These are phyloP conservation scores for Ceratobasidium sp. DNA, from an alignment of 1,284 basidiomycete genomes.

Conservation along the genomic window DNA sequence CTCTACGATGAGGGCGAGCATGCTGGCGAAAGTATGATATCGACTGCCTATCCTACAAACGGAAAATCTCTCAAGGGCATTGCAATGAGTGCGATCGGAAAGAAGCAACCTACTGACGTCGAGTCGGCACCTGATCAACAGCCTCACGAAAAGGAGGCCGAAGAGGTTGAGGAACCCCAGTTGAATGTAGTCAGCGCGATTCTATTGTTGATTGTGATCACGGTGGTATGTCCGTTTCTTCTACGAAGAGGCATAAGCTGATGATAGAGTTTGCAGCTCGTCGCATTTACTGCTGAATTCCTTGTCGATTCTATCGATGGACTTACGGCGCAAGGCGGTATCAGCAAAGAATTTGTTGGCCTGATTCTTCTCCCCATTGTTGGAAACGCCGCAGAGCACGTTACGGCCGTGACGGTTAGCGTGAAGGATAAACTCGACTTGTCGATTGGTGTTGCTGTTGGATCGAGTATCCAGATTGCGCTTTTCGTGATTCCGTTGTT, in stretches of 20 bases:
- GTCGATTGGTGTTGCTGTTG: conserved; percentile 73
- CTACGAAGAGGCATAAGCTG: neutral
- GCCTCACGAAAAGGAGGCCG: conserved; percentile 60
- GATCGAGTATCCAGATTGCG: conserved; percentile 93
- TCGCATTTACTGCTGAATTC: conserved; percentile 68
- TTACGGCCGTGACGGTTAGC: conserved; percentile 57
- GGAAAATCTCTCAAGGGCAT: conserved; percentile 43
- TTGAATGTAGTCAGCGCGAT: conserved; percentile 68
- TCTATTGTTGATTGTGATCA: conserved; percentile 70
- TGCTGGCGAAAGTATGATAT: conserved; percentile 56
- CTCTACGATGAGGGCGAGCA: conserved; percentile 73
- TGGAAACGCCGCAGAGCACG: conserved; percentile 56
- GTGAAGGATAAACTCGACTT: conserved; percentile 58
- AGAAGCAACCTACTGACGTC: conserved; percentile 56
- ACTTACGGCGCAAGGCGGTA: conserved; percentile 65
- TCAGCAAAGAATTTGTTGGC: conserved; percentile 61
- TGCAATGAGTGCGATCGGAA: conserved; percentile 59
- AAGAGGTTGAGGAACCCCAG: conserved; percentile 66
- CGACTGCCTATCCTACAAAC: conserved; percentile 53
- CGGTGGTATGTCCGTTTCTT: conserved; percentile 67
- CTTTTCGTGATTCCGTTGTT: conserved; percentile 85
- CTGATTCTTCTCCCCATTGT: conserved; percentile 56
- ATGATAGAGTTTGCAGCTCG: conserved; percentile 63
- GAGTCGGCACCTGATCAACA: conserved; percentile 26
- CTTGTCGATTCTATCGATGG: conserved; percentile 56